Conservation (phyloP, 306 rosid species). For the Oemleria cerasiformis region DNA sequence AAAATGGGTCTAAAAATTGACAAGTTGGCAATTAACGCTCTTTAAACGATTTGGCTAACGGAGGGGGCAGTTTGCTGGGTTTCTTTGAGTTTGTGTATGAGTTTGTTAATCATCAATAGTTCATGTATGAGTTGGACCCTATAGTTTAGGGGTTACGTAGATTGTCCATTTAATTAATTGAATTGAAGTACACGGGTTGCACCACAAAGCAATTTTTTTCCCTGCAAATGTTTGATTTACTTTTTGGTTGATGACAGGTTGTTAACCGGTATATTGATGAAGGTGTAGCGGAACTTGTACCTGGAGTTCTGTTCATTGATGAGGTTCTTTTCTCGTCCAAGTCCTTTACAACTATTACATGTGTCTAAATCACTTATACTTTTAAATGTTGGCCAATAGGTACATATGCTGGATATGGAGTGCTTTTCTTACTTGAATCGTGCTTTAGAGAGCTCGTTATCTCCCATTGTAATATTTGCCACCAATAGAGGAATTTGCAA, state of each 20-base stretch:
- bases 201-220: too few relatives aligned
- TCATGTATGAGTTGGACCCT: too few relatives aligned
- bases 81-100: too few relatives aligned
- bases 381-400: conserved; percentile 45
- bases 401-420: conserved; percentile 97
- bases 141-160: too few relatives aligned
- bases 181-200: too few relatives aligned
- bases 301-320: conserved; percentile 82
- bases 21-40: too few relatives aligned
- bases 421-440: conserved; percentile 93
- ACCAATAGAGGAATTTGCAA: conserved; percentile 96
- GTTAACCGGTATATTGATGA: conserved; percentile 92
- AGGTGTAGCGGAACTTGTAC: conserved; percentile 98
- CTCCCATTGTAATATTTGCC: conserved; percentile 96
- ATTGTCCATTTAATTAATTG: too few relatives aligned
- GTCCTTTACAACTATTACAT: conserved; percentile 7
- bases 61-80: too few relatives aligned
- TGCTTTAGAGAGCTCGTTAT: conserved; percentile 92
- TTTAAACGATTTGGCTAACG: too few relatives aligned
- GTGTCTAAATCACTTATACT: conserved; percentile 9
- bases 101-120: too few relatives aligned
- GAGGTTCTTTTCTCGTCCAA: conserved; percentile 26
- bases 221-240: neutral
- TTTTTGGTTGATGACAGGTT: conserved; percentile 52
- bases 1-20: too few relatives aligned